A percentile compares a stretch with the other conserved stretches of the same genome.
Evolutionary conservation across 2,329 filamentous ascomycete species (phyloP).

Genomic region (Fusarium nodosum): DNA sequence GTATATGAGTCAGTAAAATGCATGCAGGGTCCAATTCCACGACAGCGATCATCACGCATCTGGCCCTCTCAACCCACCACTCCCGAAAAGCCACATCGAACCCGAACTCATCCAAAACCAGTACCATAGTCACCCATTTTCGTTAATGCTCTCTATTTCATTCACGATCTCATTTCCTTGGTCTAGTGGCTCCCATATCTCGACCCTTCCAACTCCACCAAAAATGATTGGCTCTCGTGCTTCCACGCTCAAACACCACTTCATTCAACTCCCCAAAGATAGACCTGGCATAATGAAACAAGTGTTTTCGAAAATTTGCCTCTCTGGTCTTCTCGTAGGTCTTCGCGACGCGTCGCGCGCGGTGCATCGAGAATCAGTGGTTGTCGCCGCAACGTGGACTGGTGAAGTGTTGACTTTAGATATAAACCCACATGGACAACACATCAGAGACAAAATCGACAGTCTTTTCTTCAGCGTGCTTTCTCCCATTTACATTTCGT

Average conservation of each 20-base stretch:
- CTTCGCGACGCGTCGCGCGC: conserved; percentile 29
- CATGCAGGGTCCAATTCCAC: conserved; percentile 29
- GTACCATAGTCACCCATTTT: not conserved
- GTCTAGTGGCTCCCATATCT: conserved; percentile 3
- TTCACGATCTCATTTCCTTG: not conserved
- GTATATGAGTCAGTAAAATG: conserved; percentile 30
- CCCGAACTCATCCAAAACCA: conserved; percentile 1
- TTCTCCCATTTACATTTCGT: conserved; percentile 11
- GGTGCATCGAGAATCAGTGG: conserved; percentile 36
- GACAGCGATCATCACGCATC: conserved; percentile 2
- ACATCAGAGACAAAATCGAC: conserved; percentile 3
- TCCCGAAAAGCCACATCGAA: conserved; percentile 9
- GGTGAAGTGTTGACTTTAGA: conserved; percentile 28
- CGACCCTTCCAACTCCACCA: not conserved
- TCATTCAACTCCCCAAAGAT: conserved; percentile 11
- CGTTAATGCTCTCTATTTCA: not conserved
- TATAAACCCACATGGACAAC: conserved; percentile 33
- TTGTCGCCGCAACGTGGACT: conserved; percentile 39
- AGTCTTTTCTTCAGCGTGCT: conserved; percentile 37
- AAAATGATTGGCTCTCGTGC: conserved; percentile 38
- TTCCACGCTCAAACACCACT: conserved; percentile 34
- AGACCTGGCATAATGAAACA: conserved; percentile 34
- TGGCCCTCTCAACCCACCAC: not conserved
- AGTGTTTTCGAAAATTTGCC: conserved; percentile 21
- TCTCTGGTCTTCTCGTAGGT: conserved; percentile 10